phyloP scores from a whole-genome alignment of 2,329 filamentous ascomycete genomes.

The Xenosphaeropsis pyriputrescens region DNA sequence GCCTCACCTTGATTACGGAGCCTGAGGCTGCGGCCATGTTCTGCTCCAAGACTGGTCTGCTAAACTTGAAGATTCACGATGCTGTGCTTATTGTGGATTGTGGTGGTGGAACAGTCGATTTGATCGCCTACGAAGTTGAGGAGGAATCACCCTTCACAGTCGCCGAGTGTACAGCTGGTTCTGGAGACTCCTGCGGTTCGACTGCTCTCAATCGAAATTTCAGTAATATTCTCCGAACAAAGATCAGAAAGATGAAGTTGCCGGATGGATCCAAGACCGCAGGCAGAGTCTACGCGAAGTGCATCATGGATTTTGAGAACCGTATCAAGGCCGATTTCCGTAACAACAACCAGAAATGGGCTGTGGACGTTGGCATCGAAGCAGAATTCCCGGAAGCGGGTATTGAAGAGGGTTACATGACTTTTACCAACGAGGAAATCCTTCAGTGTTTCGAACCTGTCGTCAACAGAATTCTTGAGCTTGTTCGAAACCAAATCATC shows the following conservation, averaged over 20 bases:
- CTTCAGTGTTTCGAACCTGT: slow-evolving; percentile 98
- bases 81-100: slow-evolving; percentile 98
- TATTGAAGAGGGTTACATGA: slow-evolving; percentile 99
- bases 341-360: slow-evolving; percentile 98
- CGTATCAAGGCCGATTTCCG: slow-evolving; percentile 98
- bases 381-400: slow-evolving; percentile 94
- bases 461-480: slow-evolving; percentile 88
- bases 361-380: slow-evolving; percentile 96
- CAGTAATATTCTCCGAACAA: slow-evolving; percentile 91
- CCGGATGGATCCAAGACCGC: slow-evolving; percentile 93
- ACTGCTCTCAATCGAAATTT: slow-evolving; percentile 97
- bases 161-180: slow-evolving; percentile 91
- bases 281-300: slow-evolving; percentile 97
- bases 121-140: slow-evolving; percentile 97
- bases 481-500: slow-evolving; percentile 96
- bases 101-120: slow-evolving; percentile 93
- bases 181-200: slow-evolving; percentile 95
- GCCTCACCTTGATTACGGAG: slow-evolving; percentile 86
- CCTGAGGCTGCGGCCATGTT: slow-evolving; percentile 95
- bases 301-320: slow-evolving; percentile 99
- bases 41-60: slow-evolving; percentile 88
- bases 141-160: slow-evolving; percentile 96
- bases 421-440: slow-evolving; percentile 98
- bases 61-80: slow-evolving; percentile 96
- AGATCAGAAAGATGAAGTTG: slow-evolving; percentile 98